Conservation (phyloP, 202 grass and related monocot genomes). For the Cymbopogon flexuosus region DNA sequence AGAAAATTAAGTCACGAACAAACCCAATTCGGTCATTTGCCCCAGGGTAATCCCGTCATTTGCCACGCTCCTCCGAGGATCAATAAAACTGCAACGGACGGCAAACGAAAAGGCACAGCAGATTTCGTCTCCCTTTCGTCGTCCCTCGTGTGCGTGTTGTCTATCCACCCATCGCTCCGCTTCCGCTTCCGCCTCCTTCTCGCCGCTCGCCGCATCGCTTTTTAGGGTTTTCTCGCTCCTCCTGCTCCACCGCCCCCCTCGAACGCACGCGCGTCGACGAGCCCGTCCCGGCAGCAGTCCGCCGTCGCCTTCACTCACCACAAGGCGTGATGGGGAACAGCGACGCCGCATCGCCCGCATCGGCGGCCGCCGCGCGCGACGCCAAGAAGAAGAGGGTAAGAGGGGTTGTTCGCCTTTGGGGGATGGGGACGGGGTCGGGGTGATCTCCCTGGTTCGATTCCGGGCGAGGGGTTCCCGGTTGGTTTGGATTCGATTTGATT, state of each 20-base stretch:
- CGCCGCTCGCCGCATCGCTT: constrained; percentile 29
- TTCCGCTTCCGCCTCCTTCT: background rate
- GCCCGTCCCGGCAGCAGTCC: background rate
- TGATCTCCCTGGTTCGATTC: constrained; percentile 29
- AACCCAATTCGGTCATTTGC: too few relatives aligned
- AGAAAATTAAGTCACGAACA: too few relatives aligned
- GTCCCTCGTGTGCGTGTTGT: background rate
- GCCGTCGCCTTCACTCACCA: background rate
- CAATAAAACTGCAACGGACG: constrained; percentile 17
- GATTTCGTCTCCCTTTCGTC: constrained; percentile 6
- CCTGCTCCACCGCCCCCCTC: background rate
- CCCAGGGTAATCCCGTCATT: background rate
- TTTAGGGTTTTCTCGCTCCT: constrained; percentile 41
- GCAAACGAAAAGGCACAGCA: constrained; percentile 13
- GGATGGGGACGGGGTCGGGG: background rate
- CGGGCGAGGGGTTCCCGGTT: background rate
- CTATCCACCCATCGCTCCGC: constrained; percentile 11
- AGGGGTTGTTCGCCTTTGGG: background rate
- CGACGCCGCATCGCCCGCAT: constrained; percentile 44
- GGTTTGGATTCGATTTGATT: background rate
- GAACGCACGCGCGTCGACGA: background rate
- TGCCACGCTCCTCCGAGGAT: background rate
- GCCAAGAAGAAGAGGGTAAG: constrained; percentile 81
- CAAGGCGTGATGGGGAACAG: constrained; percentile 36
- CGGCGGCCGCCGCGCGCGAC: constrained; percentile 45